phyloP scores from a whole-genome alignment of 805 yeast species.

The Myxozyma nipponensis region DNA sequence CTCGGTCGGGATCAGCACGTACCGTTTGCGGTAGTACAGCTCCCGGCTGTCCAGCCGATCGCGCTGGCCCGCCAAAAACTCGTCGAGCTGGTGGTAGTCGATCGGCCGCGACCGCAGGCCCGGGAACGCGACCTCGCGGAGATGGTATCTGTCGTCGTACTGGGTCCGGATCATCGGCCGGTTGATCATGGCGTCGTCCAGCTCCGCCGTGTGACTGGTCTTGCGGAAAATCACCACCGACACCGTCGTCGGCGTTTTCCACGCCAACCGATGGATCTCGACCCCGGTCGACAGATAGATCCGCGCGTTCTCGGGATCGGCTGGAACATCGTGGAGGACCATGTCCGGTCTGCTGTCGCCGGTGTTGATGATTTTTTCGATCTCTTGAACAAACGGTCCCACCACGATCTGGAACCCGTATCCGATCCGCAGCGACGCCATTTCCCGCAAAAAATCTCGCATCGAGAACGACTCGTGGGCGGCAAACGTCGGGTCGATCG shows the following conservation, averaged over 20 bases:
- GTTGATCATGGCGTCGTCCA: constrained; percentile 36
- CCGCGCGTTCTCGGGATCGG: constrained; percentile 50
- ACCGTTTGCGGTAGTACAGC: constrained; percentile 65
- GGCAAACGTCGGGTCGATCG: constrained; percentile 57
- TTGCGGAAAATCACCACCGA: constrained; percentile 67
- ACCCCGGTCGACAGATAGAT: constrained; percentile 74
- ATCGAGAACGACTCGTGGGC: constrained; percentile 44
- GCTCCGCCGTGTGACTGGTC: constrained; percentile 17
- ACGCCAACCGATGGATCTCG: constrained; percentile 78
- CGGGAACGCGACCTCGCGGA: constrained; percentile 55
- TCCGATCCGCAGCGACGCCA: constrained; percentile 77
- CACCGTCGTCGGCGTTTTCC: constrained; percentile 63
- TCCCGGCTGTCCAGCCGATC: constrained; percentile 57
- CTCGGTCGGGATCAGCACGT: constrained; percentile 79
- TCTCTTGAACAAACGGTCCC: constrained; percentile 60
- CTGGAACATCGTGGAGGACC: constrained; percentile 56
- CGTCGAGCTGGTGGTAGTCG: constrained; percentile 93
- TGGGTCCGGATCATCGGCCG: constrained; percentile 67
- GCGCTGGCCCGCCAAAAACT: constrained; percentile 83
- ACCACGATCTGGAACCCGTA: constrained; percentile 88
- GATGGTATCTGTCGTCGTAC: constrained; percentile 63
- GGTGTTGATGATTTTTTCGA: constrained; percentile 50
- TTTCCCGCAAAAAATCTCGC: constrained; percentile 69
- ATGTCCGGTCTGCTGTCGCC: constrained; percentile 44
- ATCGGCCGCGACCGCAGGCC: constrained; percentile 42